A percentile compares a stretch with the other conserved stretches of the same genome.
Evolutionary conservation across 2,329 filamentous ascomycete species (phyloP).

Genomic region (Fusarium palustre): DNA sequence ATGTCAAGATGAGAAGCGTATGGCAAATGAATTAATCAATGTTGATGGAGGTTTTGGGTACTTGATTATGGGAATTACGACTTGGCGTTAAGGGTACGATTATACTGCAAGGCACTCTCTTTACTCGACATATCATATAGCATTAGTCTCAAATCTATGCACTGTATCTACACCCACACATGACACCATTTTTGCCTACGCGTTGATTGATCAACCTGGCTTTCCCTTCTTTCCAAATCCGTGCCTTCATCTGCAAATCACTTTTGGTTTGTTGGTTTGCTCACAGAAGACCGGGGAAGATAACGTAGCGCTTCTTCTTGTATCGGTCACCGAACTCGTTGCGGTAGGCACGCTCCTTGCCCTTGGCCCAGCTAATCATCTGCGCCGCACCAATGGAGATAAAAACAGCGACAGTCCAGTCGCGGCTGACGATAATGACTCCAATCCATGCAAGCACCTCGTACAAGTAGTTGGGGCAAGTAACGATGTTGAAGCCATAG

Average conservation of each 20-base stretch:
- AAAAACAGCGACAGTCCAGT: conserved; percentile 82
- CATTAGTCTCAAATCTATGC: conserved; percentile 15
- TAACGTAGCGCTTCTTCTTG: conserved; percentile 89
- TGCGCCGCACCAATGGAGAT: conserved; percentile 76
- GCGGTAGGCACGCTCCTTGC: conserved; percentile 91
- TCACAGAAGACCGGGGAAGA: conserved; percentile 83
- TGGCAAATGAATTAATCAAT: conserved; percentile 7
- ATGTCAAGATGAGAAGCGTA: conserved; percentile 39
- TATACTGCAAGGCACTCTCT: conserved; percentile 5
- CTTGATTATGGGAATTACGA: conserved; percentile 6
- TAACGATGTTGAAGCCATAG: conserved; percentile 86
- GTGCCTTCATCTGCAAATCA: background rate
- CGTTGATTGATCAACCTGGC: background rate
- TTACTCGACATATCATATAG: background rate
- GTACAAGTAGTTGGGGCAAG: conserved; percentile 97
- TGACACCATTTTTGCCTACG: conserved; percentile 9
- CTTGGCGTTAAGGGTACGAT: conserved; percentile 5
- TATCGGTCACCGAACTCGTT: conserved; percentile 94
- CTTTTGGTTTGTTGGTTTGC: background rate
- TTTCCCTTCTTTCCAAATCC: background rate
- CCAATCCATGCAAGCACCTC: conserved; percentile 90
- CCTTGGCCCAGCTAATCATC: conserved; percentile 89
- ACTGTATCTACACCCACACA: conserved; percentile 2
- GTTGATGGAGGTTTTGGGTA: conserved; percentile 2
- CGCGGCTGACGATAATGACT: conserved; percentile 81